Base-by-base conservation (phyloP, 2,329 filamentous ascomycete species). In the Xylariaceae sp. region DNA sequence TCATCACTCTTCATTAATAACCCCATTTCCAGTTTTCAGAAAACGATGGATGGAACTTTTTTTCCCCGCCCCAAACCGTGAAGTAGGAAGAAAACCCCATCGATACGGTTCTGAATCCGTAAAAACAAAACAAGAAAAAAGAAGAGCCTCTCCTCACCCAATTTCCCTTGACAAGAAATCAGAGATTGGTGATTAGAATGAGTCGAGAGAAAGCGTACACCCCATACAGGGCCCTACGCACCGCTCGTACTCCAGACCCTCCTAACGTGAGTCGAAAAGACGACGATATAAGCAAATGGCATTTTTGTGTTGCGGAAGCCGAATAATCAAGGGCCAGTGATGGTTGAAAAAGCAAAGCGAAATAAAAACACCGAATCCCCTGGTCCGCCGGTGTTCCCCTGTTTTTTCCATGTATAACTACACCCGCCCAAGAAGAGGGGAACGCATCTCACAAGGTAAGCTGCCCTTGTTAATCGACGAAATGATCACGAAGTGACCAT, bases 1-100 rank as follows among this genome's bases (percentile, higher is more conserved):
- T 57, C 55, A 12, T 52, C 45, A 31, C 51, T 55, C 48, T 57
- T 55, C 55, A 55, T 57, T 52, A 55, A 39, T 37, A 32, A 29
- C 48, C 32, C 19, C 19, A 19, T 19, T 19, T 19, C 19, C 19
- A 19, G 19, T 19, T 19, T 19, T 19, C 19, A 19, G 19, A 19
- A 19, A 19, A 19, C 19, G 19, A 19, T 19, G 19, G 19, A 19
- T 19, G 19, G 19, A 19, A 19, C 1, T 2, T 19, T 19, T 19
- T 19, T 48, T 42, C n/a, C 40, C 35, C 48, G 9, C 46, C 35
- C 4, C 19, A 19, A 19, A 19, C 19, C 19, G 19, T 19, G 19
- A 19, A 19, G 19, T 19, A 30, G 19, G 35, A 42, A 26, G 26
- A 29, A 11, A 19, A 19, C 19, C 19, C 32, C 48, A 43, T 41